Conservation (phyloP, 2,329 filamentous ascomycete genomes). For the Neonectria coccinea region DNA sequence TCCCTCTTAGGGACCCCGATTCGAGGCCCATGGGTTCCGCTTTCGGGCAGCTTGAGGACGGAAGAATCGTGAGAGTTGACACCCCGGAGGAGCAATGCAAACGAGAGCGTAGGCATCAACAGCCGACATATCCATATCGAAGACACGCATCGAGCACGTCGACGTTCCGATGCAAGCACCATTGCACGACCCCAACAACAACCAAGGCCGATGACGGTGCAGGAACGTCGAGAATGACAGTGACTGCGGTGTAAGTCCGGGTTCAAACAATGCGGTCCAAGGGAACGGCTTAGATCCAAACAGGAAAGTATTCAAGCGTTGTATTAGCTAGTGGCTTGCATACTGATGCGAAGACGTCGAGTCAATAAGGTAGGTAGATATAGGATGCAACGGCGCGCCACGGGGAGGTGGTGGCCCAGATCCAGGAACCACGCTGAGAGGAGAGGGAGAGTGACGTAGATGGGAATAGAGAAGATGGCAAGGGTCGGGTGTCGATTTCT, state of each 20-base stretch:
- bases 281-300: constrained; percentile 15
- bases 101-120: constrained; percentile 37
- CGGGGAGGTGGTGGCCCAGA: background rate
- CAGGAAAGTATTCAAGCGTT: constrained; percentile 14
- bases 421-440: constrained; percentile 4
- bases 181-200: constrained; percentile 26
- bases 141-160: constrained; percentile 30
- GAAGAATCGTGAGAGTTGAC: constrained; percentile 31
- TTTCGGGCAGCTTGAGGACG: constrained; percentile 40
- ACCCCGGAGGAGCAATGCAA: constrained; percentile 37
- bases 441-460: constrained; percentile 19
- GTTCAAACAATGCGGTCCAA: constrained; percentile 6
- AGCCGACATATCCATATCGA: constrained; percentile 41
- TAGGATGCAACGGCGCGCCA: background rate
- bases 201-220: background rate
- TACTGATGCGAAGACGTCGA: background rate
- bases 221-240: background rate
- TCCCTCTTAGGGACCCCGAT: constrained; percentile 38
- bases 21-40: constrained; percentile 44
- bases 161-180: constrained; percentile 28
- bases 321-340: constrained; percentile 8
- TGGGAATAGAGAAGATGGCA: background rate
- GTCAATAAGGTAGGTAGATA: constrained; percentile 3
- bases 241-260: background rate
- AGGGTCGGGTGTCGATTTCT: constrained; percentile 18